A percentile compares a stretch with the other conserved stretches of the same genome.
Evolutionary conservation across 1,284 basidiomycete species (phyloP).

Genomic region (Puccinia triticina): DNA sequence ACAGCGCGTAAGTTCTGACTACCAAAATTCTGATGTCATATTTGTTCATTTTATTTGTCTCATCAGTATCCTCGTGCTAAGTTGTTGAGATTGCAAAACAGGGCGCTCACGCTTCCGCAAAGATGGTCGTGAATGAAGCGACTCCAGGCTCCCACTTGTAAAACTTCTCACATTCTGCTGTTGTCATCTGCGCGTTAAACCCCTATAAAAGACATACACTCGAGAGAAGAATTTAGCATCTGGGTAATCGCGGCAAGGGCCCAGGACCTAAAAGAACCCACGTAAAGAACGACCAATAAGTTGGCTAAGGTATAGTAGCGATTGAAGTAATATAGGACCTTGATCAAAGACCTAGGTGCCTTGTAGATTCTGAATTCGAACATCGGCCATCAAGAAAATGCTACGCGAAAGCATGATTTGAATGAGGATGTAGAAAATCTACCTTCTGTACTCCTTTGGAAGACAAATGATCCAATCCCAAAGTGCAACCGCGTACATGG

Average conservation of each 20-base stretch:
- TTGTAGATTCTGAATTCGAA: conserved; percentile 40
- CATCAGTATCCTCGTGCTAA: background rate
- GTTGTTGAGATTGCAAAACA: background rate
- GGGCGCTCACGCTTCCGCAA: conserved; percentile 46
- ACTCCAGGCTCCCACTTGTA: conserved; percentile 51
- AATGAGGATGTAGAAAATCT: background rate
- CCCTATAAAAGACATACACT: conserved; percentile 16
- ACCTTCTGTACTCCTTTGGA: conserved; percentile 47
- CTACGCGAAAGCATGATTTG: background rate
- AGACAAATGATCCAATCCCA: conserved; percentile 51
- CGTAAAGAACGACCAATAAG: conserved; percentile 47
- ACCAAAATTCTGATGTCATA: conserved; percentile 30
- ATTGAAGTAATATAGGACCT: conserved; percentile 46
- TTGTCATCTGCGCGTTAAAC: conserved; percentile 48
- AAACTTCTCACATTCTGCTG: conserved; percentile 20
- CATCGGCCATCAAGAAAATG: background rate
- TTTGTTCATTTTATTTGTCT: too few species aligned
- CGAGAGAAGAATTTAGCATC: background rate
- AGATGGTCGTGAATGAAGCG: conserved; percentile 48
- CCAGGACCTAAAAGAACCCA: too few species aligned
- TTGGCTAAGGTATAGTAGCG: conserved; percentile 51
- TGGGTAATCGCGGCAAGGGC: too few species aligned
- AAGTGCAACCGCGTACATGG: conserved; percentile 49
- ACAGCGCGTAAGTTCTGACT: conserved; percentile 45
- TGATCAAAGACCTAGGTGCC: conserved; percentile 46